These are phyloP conservation scores for Cystobasidiopsis lactophilus DNA, from an alignment of 768 basidiomycete species.

Conservation along the genomic window DNA sequence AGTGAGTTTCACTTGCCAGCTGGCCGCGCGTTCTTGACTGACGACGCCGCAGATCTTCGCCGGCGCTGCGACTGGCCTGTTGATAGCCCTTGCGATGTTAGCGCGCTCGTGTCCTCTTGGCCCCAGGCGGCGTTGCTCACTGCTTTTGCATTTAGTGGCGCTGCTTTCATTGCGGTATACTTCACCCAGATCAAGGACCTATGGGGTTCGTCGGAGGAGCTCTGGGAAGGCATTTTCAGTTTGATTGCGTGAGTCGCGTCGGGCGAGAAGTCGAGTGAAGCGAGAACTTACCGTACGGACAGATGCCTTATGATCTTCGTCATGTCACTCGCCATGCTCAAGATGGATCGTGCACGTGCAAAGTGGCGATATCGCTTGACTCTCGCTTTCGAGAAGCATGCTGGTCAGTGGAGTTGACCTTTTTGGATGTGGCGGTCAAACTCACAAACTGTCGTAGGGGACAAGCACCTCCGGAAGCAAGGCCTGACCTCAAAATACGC, in stretches of 20 bases:
- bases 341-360: slow-evolving; percentile 78
- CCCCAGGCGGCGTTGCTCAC: neutral
- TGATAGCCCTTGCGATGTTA: slow-evolving; percentile 47
- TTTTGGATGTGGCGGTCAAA: neutral
- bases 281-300: neutral
- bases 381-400: slow-evolving; percentile 37
- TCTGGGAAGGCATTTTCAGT: slow-evolving; percentile 67
- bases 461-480: slow-evolving; percentile 16
- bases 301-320: slow-evolving; percentile 24
- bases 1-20: slow-evolving; percentile 10
- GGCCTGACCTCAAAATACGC: slow-evolving; percentile 39
- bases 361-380: slow-evolving; percentile 83
- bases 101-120: neutral
- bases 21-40: neutral
- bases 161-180: slow-evolving; percentile 82
- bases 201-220: slow-evolving; percentile 58
- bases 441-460: slow-evolving; percentile 7
- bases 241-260: slow-evolving; percentile 19
- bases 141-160: slow-evolving; percentile 31
- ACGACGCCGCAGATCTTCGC: slow-evolving; percentile 38
- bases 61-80: slow-evolving; percentile 52
- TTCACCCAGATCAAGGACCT: slow-evolving; percentile 72
- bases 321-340: slow-evolving; percentile 87
- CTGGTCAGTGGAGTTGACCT: neutral
- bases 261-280: neutral